A percentile compares a stretch with the other conserved stretches of the same genome.
Evolutionary conservation across 345 rosid genomes (phyloP).

Genomic region (Dovyalis caffra): DNA sequence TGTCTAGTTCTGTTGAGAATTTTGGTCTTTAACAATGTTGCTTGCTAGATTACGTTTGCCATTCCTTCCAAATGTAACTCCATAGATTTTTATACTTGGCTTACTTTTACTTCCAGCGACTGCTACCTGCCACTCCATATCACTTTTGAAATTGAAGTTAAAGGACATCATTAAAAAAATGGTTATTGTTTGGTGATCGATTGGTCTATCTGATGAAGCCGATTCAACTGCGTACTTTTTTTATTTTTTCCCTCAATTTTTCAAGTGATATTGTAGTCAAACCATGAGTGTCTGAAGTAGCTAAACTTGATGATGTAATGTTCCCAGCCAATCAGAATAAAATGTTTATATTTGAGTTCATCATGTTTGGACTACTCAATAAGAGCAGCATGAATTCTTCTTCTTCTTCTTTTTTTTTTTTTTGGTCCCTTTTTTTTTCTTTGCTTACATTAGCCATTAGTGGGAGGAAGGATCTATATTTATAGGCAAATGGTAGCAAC

Average conservation of each 20-base stretch:
- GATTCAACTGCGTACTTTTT: background rate
- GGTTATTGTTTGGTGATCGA: background rate
- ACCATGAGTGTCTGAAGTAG: background rate
- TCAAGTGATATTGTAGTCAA: background rate
- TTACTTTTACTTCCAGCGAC: background rate
- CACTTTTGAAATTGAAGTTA: background rate
- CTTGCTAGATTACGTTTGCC: background rate
- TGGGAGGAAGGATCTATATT: background rate
- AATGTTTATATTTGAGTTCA: background rate
- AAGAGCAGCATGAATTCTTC: background rate
- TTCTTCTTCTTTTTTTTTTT: too few species aligned
- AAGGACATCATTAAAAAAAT: background rate
- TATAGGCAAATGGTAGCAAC: background rate
- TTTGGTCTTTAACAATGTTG: background rate
- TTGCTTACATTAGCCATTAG: background rate
- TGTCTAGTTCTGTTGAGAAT: background rate
- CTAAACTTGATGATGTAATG: background rate
- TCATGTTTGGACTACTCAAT: constrained; percentile 8
- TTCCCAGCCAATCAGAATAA: background rate
- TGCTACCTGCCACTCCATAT: background rate
- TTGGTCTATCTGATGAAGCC: background rate
- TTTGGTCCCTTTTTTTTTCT: too few species aligned
- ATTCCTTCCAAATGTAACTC: background rate
- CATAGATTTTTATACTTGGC: background rate
- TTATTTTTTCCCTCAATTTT: background rate